Percentiles rank a stretch among this genome's conserved stretches.
Conservation (phyloP, 176 grass and related monocot genomes). For the Ananas comosus region DNA sequence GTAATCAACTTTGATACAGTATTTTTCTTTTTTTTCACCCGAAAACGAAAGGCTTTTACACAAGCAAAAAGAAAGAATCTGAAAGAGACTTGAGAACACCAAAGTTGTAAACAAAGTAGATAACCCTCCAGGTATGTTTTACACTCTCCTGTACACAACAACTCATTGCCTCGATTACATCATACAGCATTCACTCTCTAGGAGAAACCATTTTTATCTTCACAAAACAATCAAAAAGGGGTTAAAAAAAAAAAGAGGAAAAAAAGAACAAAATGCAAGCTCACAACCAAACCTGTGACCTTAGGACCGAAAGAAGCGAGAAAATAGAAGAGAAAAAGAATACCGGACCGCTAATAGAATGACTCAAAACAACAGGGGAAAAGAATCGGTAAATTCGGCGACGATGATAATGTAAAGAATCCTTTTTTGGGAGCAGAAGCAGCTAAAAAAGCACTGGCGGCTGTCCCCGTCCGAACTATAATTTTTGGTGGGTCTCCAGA, state of each 20-base stretch:
- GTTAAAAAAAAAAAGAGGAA: conserved; percentile 12
- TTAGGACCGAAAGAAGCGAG: conserved; percentile 40
- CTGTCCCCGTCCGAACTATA: conserved; percentile 24
- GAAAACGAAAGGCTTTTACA: too few species aligned
- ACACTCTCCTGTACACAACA: conserved; percentile 8
- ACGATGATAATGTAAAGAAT: conserved; percentile 6
- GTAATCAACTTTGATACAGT: too few species aligned
- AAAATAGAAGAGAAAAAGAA: not conserved
- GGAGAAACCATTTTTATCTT: conserved; percentile 3
- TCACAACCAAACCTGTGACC: conserved; percentile 63
- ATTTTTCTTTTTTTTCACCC: too few species aligned
- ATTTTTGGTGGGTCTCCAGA: conserved; percentile 34
- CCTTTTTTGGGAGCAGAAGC: conserved; percentile 40
- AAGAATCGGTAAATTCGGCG: not conserved
- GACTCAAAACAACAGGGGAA: conserved; percentile 20
- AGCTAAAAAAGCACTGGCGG: conserved; percentile 86
- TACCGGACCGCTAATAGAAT: conserved; percentile 25
- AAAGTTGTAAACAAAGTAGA: not conserved
- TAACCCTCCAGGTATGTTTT: not conserved
- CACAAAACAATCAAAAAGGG: conserved; percentile 27
- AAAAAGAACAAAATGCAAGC: conserved; percentile 26
- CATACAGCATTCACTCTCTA: conserved; percentile 31
- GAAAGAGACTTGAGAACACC: not conserved
- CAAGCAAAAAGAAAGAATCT: too few species aligned
- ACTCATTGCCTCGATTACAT: not conserved